Evolutionary conservation across 2,329 filamentous ascomycete species (phyloP).

Genomic region (Pseudophaeomoniella oleicola): DNA sequence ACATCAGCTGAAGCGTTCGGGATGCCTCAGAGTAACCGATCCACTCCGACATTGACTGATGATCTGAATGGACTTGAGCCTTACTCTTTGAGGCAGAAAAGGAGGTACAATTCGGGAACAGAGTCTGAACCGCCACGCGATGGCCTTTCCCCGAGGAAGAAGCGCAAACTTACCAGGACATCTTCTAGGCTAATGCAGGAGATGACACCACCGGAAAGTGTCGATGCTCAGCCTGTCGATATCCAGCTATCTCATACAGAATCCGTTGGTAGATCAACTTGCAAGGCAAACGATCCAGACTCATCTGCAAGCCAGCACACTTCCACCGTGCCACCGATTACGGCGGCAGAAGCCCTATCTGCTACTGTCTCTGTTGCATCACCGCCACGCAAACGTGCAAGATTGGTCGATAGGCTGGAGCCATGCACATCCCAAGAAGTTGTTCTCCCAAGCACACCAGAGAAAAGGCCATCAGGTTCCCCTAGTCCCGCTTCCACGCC

Average conservation of each 20-base stretch:
- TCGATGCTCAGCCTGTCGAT: not conserved
- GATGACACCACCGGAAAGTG: not conserved
- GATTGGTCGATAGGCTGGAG: not conserved
- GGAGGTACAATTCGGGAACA: slow-evolving; percentile 4
- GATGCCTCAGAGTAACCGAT: slow-evolving; percentile 16
- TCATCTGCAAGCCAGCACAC: not conserved
- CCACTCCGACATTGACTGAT: slow-evolving; percentile 16
- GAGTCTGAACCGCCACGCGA: not conserved
- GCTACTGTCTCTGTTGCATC: too few relatives aligned
- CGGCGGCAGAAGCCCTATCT: not conserved
- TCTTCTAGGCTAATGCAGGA: not conserved
- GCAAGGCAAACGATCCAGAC: not conserved
- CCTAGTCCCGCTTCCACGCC: slow-evolving; percentile 15
- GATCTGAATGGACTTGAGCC: slow-evolving; percentile 8
- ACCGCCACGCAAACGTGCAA: not conserved
- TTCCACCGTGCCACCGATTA: not conserved
- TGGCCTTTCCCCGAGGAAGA: not conserved
- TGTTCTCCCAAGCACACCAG: not conserved
- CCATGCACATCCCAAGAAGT: not conserved
- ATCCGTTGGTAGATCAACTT: too few relatives aligned
- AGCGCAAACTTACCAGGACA: not conserved
- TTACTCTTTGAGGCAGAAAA: slow-evolving; percentile 8
- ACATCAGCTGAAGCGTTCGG: slow-evolving; percentile 30
- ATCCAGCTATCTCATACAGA: not conserved
- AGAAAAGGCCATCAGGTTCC: not conserved